Evolutionary conservation across 1,139 yeast species (phyloP), one percentile per base, ranked within the genome.

Genomic region (Sugiyamaella xylanicola): DNA sequence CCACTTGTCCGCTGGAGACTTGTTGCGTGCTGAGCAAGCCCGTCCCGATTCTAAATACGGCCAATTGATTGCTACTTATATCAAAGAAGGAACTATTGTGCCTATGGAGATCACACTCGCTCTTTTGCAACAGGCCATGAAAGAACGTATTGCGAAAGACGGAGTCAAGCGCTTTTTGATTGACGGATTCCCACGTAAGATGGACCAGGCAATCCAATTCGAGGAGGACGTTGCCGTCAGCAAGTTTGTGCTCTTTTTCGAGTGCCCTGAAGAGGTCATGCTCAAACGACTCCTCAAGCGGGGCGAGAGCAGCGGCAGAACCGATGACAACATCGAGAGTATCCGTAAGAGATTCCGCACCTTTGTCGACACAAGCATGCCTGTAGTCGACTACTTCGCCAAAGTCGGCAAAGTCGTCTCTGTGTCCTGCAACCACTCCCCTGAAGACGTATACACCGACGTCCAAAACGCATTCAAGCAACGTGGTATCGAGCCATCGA

Each of bases 101-200:
- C 99, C 99, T 8, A 97, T 92, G 74, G 97, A 92, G 70, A 87
- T 93, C 53, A 93, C 99, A 1, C 79, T 93, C 65, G 93, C 91
- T 0, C 76, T 93, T 59, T 78, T 93, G 67, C 82, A 86, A 65
- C 85, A 86, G 61, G 96, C 97, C 11, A 91, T 93, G 73, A 68
- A 75, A 52, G 85, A 80, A 37, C 76, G 79, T 51, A 65, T 71
- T 49, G 66, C 71, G n/a, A 66, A 70, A 15, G 68, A 76, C 36
- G 96, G 95, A 0, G 79, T 79, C 56, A 73, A 74, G 25, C 77
- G 79, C 61, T 93, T 92, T 71, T 76, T 93, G 66, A 83, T 93
- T 55, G 99, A 93, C 71, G 99, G 99, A 1, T 93, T 93, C 81
- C 99, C 99, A 41, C 82, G 99, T 70, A 90, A 92, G 72, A 92